Percentiles rank a stretch among this genome's conserved stretches.
Conservation (phyloP, 768 basidiomycete species). For the Mycena sanguinolenta region DNA sequence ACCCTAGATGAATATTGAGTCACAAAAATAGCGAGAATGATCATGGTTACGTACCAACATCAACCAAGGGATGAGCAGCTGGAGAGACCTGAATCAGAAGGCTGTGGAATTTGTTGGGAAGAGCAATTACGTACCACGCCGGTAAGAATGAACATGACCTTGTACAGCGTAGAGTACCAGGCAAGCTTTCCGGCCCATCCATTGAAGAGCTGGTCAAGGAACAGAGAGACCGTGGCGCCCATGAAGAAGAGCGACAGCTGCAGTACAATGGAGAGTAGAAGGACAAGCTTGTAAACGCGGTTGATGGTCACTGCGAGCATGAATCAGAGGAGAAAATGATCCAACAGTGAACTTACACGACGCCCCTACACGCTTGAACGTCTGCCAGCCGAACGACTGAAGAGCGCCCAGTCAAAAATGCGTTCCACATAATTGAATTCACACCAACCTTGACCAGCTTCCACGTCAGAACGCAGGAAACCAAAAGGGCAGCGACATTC, state of each 20-base stretch:
- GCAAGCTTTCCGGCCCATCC: slow-evolving; percentile 71
- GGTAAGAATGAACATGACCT: slow-evolving; percentile 66
- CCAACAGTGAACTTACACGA: slow-evolving; percentile 49
- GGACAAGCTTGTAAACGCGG: slow-evolving; percentile 79
- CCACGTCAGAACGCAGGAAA: slow-evolving; percentile 79
- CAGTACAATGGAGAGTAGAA: slow-evolving; percentile 77
- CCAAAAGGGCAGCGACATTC: slow-evolving; percentile 70
- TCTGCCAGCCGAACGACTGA: slow-evolving; percentile 87
- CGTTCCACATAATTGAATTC: not conserved
- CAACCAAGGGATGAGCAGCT: slow-evolving; percentile 82
- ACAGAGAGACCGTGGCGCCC: slow-evolving; percentile 74
- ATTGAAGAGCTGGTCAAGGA: slow-evolving; percentile 83
- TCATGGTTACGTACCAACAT: slow-evolving; percentile 57
- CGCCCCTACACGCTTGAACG: slow-evolving; percentile 88
- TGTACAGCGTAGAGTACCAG: slow-evolving; percentile 61
- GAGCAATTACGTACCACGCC: slow-evolving; percentile 63
- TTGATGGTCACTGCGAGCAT: slow-evolving; percentile 65
- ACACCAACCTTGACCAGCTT: slow-evolving; percentile 74
- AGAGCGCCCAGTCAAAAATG: not conserved
- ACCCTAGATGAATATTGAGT: slow-evolving; percentile 56
- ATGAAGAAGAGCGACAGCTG: slow-evolving; percentile 88
- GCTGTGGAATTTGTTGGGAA: not conserved
- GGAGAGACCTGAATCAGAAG: not conserved
- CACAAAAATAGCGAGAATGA: not conserved
- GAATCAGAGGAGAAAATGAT: not conserved